Percentiles rank a stretch among this genome's conserved stretches.
phyloP scores from a whole-genome alignment of 2,329 filamentous ascomycete genomes.

The Ascocoryne sarcoides region DNA sequence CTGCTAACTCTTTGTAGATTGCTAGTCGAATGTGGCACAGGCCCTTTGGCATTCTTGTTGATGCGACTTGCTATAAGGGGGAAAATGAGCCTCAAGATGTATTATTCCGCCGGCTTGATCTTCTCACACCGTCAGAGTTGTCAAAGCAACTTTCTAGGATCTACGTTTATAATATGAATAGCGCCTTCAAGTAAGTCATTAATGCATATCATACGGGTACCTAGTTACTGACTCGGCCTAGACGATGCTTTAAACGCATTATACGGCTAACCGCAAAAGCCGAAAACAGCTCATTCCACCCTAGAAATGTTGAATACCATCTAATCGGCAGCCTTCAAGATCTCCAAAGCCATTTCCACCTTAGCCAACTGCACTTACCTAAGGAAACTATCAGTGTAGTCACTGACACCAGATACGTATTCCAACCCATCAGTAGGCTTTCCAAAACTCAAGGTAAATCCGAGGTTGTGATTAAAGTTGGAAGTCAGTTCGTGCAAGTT shows the following conservation, averaged over 20 bases:
- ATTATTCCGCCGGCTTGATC: constrained; percentile 53
- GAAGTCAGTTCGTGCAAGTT: constrained; percentile 61
- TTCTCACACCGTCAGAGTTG: constrained; percentile 53
- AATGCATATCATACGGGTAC: constrained; percentile 47
- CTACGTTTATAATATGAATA: constrained; percentile 69
- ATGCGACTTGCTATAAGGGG: constrained; percentile 63
- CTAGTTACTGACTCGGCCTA: constrained; percentile 32
- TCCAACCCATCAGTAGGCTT: constrained; percentile 54
- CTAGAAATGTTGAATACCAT: constrained; percentile 56
- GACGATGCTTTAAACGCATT: constrained; percentile 57
- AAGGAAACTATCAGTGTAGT: constrained; percentile 64
- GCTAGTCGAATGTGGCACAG: constrained; percentile 62
- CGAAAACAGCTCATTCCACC: constrained; percentile 52
- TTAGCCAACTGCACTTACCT: constrained; percentile 56
- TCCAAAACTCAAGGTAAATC: constrained; percentile 64
- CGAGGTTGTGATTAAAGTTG: constrained; percentile 60
- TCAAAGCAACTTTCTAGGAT: constrained; percentile 49
- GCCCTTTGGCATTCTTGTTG: constrained; percentile 58
- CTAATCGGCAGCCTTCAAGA: constrained; percentile 58
- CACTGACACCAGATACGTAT: constrained; percentile 56
- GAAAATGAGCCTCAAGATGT: constrained; percentile 58
- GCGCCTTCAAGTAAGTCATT: constrained; percentile 57
- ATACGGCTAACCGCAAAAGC: constrained; percentile 53
- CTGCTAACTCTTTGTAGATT: constrained; percentile 37
- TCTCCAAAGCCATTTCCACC: constrained; percentile 56